These are phyloP conservation scores for Phytophthora multivora DNA, from an alignment of 352 stramenopile species.

Conservation along the genomic window DNA sequence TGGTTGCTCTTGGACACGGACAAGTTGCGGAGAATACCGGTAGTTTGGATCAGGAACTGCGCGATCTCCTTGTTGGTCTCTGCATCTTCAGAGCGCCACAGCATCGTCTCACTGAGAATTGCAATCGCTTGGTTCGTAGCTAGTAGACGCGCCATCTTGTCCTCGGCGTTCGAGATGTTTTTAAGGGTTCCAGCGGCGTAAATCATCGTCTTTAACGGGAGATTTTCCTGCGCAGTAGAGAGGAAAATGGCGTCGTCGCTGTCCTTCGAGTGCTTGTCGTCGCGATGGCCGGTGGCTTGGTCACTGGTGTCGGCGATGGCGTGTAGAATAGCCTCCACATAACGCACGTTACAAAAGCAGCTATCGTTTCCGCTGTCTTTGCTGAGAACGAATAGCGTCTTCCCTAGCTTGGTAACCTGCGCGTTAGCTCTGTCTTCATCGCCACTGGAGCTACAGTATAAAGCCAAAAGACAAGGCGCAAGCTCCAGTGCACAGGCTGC, in stretches of 20 bases:
- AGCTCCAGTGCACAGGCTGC: constrained; percentile 46
- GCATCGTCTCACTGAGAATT: constrained; percentile 53
- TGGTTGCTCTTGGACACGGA: constrained; percentile 58
- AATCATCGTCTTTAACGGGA: constrained; percentile 55
- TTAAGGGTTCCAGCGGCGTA: constrained; percentile 76
- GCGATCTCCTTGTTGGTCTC: constrained; percentile 58
- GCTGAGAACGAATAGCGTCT: constrained; percentile 74
- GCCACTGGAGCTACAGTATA: constrained; percentile 27
- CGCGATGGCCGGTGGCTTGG: background rate
- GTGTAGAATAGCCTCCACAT: constrained; percentile 62
- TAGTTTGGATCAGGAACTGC: constrained; percentile 75
- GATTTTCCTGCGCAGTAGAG: background rate
- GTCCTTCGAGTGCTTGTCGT: constrained; percentile 13
- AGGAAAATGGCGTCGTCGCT: constrained; percentile 1
- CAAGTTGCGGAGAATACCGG: constrained; percentile 70
- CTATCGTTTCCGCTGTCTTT: constrained; percentile 73
- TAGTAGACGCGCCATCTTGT: constrained; percentile 66
- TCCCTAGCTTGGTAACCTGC: constrained; percentile 46
- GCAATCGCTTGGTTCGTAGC: constrained; percentile 67
- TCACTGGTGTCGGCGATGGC: constrained; percentile 38
- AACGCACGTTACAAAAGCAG: constrained; percentile 65
- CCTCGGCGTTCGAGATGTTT: constrained; percentile 67
- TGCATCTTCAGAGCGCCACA: constrained; percentile 37
- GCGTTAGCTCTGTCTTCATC: constrained; percentile 3
- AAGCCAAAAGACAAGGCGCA: constrained; percentile 42